A percentile compares a stretch with the other conserved stretches of the same genome.
These are phyloP conservation scores for Aspergillus flavus DNA, from an alignment of 2,329 filamentous ascomycete genomes.

Conservation along the genomic window DNA sequence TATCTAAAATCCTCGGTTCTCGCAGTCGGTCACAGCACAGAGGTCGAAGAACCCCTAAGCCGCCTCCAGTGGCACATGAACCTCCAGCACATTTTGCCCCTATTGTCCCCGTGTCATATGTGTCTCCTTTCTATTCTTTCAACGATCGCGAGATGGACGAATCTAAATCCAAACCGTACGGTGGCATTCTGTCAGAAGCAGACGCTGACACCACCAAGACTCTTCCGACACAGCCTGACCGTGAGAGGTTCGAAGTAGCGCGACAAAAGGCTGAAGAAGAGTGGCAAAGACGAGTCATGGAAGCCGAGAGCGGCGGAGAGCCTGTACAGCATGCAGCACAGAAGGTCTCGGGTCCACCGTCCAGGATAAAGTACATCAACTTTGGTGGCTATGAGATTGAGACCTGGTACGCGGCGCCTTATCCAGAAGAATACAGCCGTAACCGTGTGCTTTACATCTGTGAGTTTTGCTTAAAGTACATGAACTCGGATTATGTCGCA, in stretches of 20 bases:
- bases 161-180: slow-evolving; percentile 88
- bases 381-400: slow-evolving; percentile 98
- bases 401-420: slow-evolving; percentile 97
- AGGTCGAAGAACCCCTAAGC: slow-evolving; percentile 48
- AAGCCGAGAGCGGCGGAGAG: slow-evolving; percentile 65
- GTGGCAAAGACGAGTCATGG: slow-evolving; percentile 71
- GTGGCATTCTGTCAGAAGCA: slow-evolving; percentile 83
- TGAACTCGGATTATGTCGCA: slow-evolving; percentile 98
- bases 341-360: slow-evolving; percentile 82
- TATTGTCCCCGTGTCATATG: slow-evolving; percentile 64
- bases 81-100: slow-evolving; percentile 61
- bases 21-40: slow-evolving; percentile 63
- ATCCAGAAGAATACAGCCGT: slow-evolving; percentile 96
- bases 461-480: slow-evolving; percentile 98
- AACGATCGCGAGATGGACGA: slow-evolving; percentile 89
- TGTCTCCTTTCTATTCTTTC: slow-evolving; percentile 83
- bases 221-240: slow-evolving; percentile 76
- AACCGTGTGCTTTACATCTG: slow-evolving; percentile 98
- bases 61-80: slow-evolving; percentile 42
- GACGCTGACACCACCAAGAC: slow-evolving; percentile 93
- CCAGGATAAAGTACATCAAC: slow-evolving; percentile 98
- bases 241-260: slow-evolving; percentile 84
- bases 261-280: slow-evolving; percentile 90
- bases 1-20: slow-evolving; percentile 62
- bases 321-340: slow-evolving; percentile 65